Evolutionary conservation across 495 filamentous ascomycete species (phyloP), one percentile per base, ranked within the genome.

Genomic region (Aspergillus kassunensis): DNA sequence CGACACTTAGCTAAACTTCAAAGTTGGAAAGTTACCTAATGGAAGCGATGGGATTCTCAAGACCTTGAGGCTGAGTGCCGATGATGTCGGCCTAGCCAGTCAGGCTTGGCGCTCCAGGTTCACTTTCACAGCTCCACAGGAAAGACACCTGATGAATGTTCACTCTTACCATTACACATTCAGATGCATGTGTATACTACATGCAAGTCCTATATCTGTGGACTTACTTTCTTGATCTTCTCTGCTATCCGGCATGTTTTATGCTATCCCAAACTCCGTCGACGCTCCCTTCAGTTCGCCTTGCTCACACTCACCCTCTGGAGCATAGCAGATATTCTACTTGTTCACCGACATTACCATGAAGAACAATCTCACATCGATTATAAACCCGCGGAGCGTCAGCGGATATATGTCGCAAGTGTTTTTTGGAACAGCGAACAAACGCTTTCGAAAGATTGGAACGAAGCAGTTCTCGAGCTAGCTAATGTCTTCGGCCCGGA

Each of bases 401-500:
- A 46, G 30, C 44, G 44, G 11, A 46, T 46, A 34, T 46, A 31
- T 23, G 35, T 46, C 18, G 30, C 44, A 4, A 46, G 44, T 35
- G 30, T 16, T 24, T 15, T 46, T 19, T 88, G 86, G 81, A 89
- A 88, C 66, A 85, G 82, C 56, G 87, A 82, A 48, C 40, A 59
- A 16, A 76, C 89, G 24, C 70, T 91, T 9, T 73, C 80, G 4
- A 71, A 64, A 9, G 72, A 80, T 53, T 89, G 85, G 86, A 86
- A 75, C 61, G 57, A 69, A 21, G 81, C 79, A 1, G 66, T 90
- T 6, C 15, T 86, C 2, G 68, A 77, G 1, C 70, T 90, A 30
- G 73, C 78, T 19, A 58, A 70, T 24, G 56, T 74, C 13, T 68
- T 89, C 1, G 87, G 87, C 0, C 55, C 79, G 0, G 72, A 76